These are phyloP conservation scores for Zarea fungicola DNA, from an alignment of 2,329 filamentous ascomycete genomes.

Conservation along the genomic window DNA sequence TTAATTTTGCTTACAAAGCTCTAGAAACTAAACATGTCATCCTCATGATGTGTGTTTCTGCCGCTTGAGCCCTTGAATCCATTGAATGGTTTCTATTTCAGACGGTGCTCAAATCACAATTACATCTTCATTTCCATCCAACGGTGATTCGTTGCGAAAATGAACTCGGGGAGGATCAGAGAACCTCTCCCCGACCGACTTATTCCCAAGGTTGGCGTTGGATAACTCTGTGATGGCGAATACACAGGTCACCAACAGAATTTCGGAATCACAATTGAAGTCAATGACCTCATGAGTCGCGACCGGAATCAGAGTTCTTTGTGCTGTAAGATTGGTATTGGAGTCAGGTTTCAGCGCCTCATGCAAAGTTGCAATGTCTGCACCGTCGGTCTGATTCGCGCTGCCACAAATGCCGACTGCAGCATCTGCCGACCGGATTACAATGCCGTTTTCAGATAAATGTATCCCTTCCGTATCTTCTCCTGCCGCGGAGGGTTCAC, in stretches of 20 bases:
- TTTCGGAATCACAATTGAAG: not conserved
- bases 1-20: no score
- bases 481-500: not conserved
- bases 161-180: no score
- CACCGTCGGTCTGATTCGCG: slow-evolving; percentile 1
- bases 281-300: not conserved
- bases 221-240: not conserved
- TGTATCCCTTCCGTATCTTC: not conserved
- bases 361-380: not conserved
- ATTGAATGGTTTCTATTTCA: no score
- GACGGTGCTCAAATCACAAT: no score
- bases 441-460: not conserved
- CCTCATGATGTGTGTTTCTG: no score
- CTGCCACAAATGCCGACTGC: slow-evolving; percentile 12
- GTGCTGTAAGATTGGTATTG: slow-evolving; percentile 20
- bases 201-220: no score
- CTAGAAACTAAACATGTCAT: no score
- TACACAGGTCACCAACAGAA: not conserved
- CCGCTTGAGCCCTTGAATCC: no score
- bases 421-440: slow-evolving; percentile 10
- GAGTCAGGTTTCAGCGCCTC: slow-evolving; percentile 20
- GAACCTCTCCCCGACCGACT: no score
- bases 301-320: slow-evolving; percentile 19
- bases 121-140: no score
- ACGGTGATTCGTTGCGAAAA: no score